Evolutionary conservation across 2,329 filamentous ascomycete genomes (phyloP).

Genomic region (Balansia obtecta): DNA sequence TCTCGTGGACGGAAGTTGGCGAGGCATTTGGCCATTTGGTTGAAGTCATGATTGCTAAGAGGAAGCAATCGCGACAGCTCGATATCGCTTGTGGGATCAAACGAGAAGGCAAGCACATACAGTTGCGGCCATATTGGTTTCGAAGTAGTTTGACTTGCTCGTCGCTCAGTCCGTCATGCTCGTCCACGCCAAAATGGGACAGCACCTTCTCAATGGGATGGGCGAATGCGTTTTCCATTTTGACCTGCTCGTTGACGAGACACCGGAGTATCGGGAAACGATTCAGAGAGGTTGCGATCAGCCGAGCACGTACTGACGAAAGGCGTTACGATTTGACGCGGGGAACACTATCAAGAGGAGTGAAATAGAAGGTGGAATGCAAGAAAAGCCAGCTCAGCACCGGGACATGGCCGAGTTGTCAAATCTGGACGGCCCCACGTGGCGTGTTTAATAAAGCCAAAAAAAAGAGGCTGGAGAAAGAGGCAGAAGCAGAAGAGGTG

Average conservation of each 20-base stretch:
- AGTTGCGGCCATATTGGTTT: conserved; percentile 52
- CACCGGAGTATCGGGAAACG: conserved; percentile 3
- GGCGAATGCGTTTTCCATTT: conserved; percentile 53
- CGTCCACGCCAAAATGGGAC: conserved; percentile 43
- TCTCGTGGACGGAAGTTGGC: background rate
- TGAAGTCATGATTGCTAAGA: background rate
- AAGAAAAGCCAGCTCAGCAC: conserved; percentile 5
- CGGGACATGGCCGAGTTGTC: conserved; percentile 18
- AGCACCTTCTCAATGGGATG: conserved; percentile 46
- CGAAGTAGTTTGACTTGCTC: conserved; percentile 43
- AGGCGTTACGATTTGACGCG: background rate
- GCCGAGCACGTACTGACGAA: conserved; percentile 1
- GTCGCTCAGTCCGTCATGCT: conserved; percentile 42
- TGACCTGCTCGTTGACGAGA: conserved; percentile 8
- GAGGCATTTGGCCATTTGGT: background rate
- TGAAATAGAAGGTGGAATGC: background rate
- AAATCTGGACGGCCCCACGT: conserved; percentile 19
- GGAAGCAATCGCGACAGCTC: conserved; percentile 3
- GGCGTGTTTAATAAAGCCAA: conserved; percentile 15
- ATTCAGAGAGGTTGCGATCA: background rate
- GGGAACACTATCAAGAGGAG: background rate
- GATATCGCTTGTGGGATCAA: background rate
- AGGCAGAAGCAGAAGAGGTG: background rate
- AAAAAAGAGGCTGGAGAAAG: conserved; percentile 9
- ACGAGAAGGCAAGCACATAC: conserved; percentile 29